Conservation (phyloP, 208 protist species). For the Leishmania tropica region DNA sequence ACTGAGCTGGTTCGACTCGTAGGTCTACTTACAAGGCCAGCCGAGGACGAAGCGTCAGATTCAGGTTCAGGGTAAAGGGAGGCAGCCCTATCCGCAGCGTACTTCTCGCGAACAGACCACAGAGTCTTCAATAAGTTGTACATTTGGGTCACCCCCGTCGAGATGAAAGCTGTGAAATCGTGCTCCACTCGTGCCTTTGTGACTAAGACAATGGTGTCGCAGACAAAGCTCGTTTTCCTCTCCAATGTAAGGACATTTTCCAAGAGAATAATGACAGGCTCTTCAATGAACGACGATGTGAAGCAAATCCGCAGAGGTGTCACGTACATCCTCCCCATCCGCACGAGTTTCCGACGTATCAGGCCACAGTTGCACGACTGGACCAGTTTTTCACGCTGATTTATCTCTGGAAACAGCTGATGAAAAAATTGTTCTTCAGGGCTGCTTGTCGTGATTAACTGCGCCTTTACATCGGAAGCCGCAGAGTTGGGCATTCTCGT, state of each 20-base stretch:
- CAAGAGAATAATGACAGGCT: conserved; percentile 41
- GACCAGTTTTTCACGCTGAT: conserved; percentile 48
- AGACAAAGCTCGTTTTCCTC: conserved; percentile 47
- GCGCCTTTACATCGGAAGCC: conserved; percentile 3
- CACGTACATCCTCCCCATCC: conserved; percentile 62
- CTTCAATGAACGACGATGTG: conserved; percentile 52
- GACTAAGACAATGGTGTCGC: conserved; percentile 42
- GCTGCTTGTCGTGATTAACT: conserved; percentile 26
- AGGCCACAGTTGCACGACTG: conserved; percentile 53
- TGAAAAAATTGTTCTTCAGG: conserved; percentile 51
- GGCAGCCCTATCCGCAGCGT: conserved; percentile 23
- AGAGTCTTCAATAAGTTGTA: conserved; percentile 55
- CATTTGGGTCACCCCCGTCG: conserved; percentile 40
- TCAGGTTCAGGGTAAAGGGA: conserved; percentile 7
- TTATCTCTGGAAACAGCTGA: conserved; percentile 47
- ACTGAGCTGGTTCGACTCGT: conserved; percentile 8
- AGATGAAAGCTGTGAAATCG: conserved; percentile 60
- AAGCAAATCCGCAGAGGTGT: conserved; percentile 62
- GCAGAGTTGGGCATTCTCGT: conserved; percentile 11
- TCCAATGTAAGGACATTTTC: conserved; percentile 45
- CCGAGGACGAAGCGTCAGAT: neutral
- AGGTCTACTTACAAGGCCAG: neutral
- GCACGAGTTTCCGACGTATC: conserved; percentile 38
- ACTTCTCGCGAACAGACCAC: conserved; percentile 51
- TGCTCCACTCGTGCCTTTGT: conserved; percentile 26